Evolutionary conservation across 805 yeast species (phyloP).

Genomic region (Cyberlindnera maclurae): DNA sequence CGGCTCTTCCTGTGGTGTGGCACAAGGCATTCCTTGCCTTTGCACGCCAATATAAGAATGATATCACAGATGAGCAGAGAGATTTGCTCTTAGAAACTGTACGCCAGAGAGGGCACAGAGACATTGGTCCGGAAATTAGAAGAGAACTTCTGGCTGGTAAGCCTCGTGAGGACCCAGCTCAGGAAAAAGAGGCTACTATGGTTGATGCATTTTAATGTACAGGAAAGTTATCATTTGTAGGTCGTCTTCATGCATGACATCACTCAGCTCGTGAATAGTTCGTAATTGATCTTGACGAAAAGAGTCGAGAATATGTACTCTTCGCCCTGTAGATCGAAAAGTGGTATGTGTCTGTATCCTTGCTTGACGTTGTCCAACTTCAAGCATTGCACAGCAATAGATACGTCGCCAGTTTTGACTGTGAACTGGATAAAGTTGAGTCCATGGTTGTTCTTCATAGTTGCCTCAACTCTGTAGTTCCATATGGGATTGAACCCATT

Average conservation of each 20-base stretch:
- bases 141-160: conserved; percentile 87
- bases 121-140: conserved; percentile 89
- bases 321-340: conserved; percentile 77
- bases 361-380: conserved; percentile 56
- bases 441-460: conserved; percentile 31
- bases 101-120: conserved; percentile 81
- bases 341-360: conserved; percentile 79
- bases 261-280: conserved; percentile 1
- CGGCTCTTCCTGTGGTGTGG: conserved; percentile 89
- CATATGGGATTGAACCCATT: conserved; percentile 90
- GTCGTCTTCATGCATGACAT: background rate
- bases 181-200: conserved; percentile 26
- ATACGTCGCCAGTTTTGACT: conserved; percentile 36
- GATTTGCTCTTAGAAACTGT: conserved; percentile 88
- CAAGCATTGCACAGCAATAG: conserved; percentile 54
- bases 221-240: background rate
- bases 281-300: conserved; percentile 31
- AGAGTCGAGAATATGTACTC: conserved; percentile 55
- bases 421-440: conserved; percentile 52
- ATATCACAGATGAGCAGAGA: conserved; percentile 97
- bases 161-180: conserved; percentile 40
- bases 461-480: conserved; percentile 49
- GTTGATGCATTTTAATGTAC: conserved; percentile 23
- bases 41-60: conserved; percentile 94
- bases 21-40: conserved; percentile 92